phyloP scores from a whole-genome alignment of 306 rosid genomes.

The Vicia faba region DNA sequence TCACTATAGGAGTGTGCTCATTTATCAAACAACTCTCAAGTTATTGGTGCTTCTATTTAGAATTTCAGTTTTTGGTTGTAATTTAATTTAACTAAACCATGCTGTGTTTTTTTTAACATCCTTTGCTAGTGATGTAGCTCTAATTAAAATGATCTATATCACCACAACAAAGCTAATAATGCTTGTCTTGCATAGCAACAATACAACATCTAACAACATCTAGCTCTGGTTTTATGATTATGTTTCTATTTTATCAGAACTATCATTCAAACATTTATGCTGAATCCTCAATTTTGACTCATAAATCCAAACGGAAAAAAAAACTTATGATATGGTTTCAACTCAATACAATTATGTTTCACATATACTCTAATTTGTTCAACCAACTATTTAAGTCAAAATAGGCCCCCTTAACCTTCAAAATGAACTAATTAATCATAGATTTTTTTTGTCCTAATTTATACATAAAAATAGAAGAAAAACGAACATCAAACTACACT shows the following conservation, averaged over 20 bases:
- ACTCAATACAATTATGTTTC: constrained; percentile 41
- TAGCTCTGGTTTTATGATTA: constrained; percentile 57
- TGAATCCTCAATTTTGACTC: constrained; percentile 64
- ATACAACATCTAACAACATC: constrained; percentile 49
- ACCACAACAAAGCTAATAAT: constrained; percentile 52
- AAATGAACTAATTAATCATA: constrained; percentile 5
- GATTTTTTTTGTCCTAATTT: no score
- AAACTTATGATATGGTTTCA: constrained; percentile 42
- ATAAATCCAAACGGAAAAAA: constrained; percentile 26
- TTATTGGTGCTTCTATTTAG: constrained; percentile 44
- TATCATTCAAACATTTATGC: constrained; percentile 50
- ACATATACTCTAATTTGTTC: constrained; percentile 27
- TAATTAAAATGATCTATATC: constrained; percentile 47
- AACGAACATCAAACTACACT: no score
- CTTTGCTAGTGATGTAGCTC: constrained; percentile 31
- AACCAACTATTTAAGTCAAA: constrained; percentile 39
- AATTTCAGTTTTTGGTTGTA: constrained; percentile 39
- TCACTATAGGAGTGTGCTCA: constrained; percentile 41
- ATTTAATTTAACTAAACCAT: no score
- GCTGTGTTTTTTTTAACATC: no score
- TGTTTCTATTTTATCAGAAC: constrained; percentile 63
- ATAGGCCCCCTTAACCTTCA: constrained; percentile 31
- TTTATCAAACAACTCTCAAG: constrained; percentile 43
- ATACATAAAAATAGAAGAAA: no score
- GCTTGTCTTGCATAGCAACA: constrained; percentile 57